Base-by-base conservation (phyloP, 495 filamentous ascomycete genomes). In the Penicillium steckii region DNA sequence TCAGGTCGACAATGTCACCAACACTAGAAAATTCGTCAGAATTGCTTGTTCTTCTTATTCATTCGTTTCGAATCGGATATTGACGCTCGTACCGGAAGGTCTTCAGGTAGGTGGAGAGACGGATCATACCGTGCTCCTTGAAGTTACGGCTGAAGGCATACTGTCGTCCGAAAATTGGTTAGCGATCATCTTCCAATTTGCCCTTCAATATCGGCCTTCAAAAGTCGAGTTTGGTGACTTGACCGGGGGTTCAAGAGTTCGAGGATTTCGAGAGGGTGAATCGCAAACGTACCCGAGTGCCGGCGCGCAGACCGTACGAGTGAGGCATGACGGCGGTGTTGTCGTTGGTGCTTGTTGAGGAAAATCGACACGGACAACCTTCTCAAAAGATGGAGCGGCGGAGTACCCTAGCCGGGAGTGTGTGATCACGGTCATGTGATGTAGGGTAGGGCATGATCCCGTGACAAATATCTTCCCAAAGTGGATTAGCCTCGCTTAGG, bases 1-100 rank as follows among this genome's bases (percentile, higher is more conserved):
- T 91, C 73, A 97, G 86, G 69, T 97, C 92, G 65, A 97, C 92
- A 65, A 97, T 95, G 62, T 97, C 92, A 71, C 92, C 94, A 70
- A 98, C 94, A 75, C 90, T 95, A 67, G 54, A 65, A 49, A 50
- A 52, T 44, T 48, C 50, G 63, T 66, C 42, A 66, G 57, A 1
- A 59, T 51, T 48, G 54, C 66, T 52, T 67, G 57, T 23, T n/a
- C 38, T 62, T 54, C 59, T 55, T 62, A 25, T 19, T 44, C 43
- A 52, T 60, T 52, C 53, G 47, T 54, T 42, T 58, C 33, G 29
- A 50, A 41, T 60, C 47, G 46, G 44, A 42, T 10, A 49, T 56
- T 37, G 48, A 32, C 38, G 52, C 55, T 52, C 78, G 57, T 84
- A 91, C 86, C 85, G 89, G 85, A 94, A 97, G 71, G 87, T 83